Percentiles rank a stretch among this genome's conserved stretches.
Evolutionary conservation across 164 flowering plant species (phyloP).

Genomic region (Paratinospora sagittata): DNA sequence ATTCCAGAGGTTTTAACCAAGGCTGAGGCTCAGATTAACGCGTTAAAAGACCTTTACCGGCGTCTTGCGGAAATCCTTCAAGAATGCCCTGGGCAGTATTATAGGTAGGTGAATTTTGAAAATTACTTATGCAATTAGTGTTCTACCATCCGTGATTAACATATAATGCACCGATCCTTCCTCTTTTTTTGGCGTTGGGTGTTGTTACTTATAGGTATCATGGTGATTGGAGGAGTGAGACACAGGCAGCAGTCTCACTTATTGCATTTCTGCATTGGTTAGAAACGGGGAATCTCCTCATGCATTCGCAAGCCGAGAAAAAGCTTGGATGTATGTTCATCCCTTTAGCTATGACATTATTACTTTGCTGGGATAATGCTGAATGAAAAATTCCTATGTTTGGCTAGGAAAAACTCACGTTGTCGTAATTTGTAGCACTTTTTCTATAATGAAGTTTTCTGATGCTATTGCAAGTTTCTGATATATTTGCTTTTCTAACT

Average conservation of each 20-base stretch:
- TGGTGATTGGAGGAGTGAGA: slow-evolving; percentile 93
- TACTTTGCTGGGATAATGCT: no score
- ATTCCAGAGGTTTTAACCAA: slow-evolving; percentile 64
- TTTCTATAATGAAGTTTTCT: no score
- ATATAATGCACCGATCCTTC: not conserved
- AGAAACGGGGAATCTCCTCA: slow-evolving; percentile 71
- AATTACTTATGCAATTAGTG: not conserved
- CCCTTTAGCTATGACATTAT: not conserved
- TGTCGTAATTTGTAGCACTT: no score
- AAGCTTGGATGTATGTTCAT: slow-evolving; percentile 69
- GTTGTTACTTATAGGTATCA: slow-evolving; percentile 52
- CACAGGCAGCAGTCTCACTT: slow-evolving; percentile 73
- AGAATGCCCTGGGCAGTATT: slow-evolving; percentile 74
- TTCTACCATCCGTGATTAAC: not conserved
- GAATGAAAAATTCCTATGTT: no score
- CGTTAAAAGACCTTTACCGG: slow-evolving; percentile 42
- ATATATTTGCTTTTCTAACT: no score
- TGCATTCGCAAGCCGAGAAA: slow-evolving; percentile 77
- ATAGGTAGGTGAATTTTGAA: slow-evolving; percentile 39
- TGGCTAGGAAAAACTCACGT: no score
- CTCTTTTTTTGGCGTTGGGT: not conserved
- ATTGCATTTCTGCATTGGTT: slow-evolving; percentile 93
- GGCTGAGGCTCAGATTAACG: slow-evolving; percentile 49
- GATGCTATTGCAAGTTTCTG: no score
- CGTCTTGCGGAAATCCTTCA: slow-evolving; percentile 53